phyloP scores from a whole-genome alignment of 805 yeast species.

The Saturnispora hagleri region DNA sequence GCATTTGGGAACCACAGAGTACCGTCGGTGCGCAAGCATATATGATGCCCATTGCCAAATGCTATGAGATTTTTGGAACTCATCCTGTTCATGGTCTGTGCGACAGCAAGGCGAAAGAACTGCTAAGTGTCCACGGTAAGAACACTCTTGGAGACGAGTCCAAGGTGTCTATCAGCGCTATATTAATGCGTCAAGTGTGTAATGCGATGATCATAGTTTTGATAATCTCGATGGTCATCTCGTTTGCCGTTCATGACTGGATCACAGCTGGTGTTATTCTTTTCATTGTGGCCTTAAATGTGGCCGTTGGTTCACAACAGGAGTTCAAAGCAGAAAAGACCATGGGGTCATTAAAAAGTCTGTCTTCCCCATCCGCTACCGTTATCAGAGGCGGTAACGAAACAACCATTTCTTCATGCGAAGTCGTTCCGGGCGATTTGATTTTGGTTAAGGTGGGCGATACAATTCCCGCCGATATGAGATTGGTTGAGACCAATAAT shows the following conservation, averaged over 20 bases:
- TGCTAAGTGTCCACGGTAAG: slow-evolving; percentile 37
- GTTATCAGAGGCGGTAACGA: slow-evolving; percentile 66
- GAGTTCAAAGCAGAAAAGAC: slow-evolving; percentile 71
- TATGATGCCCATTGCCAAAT: slow-evolving; percentile 15
- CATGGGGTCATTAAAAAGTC: slow-evolving; percentile 60
- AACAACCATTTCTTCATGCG: slow-evolving; percentile 68
- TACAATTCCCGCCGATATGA: slow-evolving; percentile 88
- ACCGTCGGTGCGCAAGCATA: slow-evolving; percentile 15
- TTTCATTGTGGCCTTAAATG: slow-evolving; percentile 55
- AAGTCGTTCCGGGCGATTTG: slow-evolving; percentile 91
- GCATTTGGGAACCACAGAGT: neutral
- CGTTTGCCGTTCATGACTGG: slow-evolving; percentile 69
- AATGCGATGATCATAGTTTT: slow-evolving; percentile 75
- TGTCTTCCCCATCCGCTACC: slow-evolving; percentile 63
- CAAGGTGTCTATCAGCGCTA: slow-evolving; percentile 43
- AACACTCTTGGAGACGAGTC: slow-evolving; percentile 55
- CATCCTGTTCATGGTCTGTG: slow-evolving; percentile 41
- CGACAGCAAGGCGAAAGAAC: slow-evolving; percentile 23
- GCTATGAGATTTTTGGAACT: slow-evolving; percentile 25
- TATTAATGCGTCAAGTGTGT: slow-evolving; percentile 56
- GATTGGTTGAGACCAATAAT: slow-evolving; percentile 73
- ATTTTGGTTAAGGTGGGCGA: slow-evolving; percentile 86
- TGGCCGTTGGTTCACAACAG: slow-evolving; percentile 58
- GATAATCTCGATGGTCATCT: slow-evolving; percentile 60
- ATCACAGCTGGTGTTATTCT: slow-evolving; percentile 77